These are phyloP conservation scores for Saccharum hybrid DNA, from an alignment of 202 grass and related monocot species.

Conservation along the genomic window DNA sequence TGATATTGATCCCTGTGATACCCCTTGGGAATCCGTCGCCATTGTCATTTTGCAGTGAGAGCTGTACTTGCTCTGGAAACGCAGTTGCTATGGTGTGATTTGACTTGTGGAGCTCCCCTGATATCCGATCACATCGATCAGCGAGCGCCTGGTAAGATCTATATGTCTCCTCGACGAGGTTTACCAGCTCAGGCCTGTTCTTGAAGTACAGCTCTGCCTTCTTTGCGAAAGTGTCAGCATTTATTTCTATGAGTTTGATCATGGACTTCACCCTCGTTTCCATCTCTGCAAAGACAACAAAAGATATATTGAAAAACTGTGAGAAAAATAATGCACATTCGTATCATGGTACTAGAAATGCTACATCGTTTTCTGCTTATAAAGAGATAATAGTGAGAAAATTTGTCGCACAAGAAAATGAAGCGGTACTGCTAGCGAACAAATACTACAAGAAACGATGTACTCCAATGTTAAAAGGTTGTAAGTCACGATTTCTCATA, in stretches of 20 bases:
- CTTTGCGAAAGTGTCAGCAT: conserved; percentile 59
- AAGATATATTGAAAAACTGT: neutral
- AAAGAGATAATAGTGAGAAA: neutral
- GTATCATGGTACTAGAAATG: neutral
- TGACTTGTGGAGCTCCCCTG: conserved; percentile 82
- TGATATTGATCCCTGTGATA: conserved; percentile 63
- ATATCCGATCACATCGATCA: conserved; percentile 51
- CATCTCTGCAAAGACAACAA: conserved; percentile 54
- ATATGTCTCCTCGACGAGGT: conserved; percentile 63
- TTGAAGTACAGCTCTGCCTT: conserved; percentile 67
- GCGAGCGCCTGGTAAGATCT: conserved; percentile 60
- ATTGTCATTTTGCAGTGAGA: conserved; percentile 66
- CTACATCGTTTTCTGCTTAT: neutral
- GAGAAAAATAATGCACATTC: neutral
- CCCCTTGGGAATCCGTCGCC: conserved; percentile 66
- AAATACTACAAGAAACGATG: no score
- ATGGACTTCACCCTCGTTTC: conserved; percentile 65
- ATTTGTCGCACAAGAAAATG: neutral
- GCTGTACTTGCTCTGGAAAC: conserved; percentile 74
- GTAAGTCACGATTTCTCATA: neutral
- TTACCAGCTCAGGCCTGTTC: conserved; percentile 59
- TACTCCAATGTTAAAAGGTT: neutral
- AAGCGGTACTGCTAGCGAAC: no score
- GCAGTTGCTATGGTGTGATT: conserved; percentile 88
- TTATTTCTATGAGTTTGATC: conserved; percentile 72